Conservation (phyloP, 257 asterid species). For the Scutellaria galericulata region DNA sequence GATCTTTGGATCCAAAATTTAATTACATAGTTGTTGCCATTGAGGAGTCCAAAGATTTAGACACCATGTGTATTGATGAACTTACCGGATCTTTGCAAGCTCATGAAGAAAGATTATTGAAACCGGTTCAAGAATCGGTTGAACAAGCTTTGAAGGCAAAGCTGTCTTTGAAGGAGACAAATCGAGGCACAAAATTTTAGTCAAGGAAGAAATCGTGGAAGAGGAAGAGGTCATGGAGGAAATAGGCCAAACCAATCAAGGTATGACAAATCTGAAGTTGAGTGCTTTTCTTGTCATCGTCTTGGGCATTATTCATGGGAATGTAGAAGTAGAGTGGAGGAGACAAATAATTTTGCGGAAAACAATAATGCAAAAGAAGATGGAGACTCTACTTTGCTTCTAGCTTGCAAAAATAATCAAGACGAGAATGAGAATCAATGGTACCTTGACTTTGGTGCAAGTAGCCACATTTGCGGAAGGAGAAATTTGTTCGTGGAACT, state of each 20-base stretch:
- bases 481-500: not conserved
- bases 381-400: not conserved
- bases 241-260: not conserved
- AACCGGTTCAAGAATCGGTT: not conserved
- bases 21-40: not conserved
- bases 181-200: not conserved
- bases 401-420: conserved; percentile 1
- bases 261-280: no score
- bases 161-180: not conserved
- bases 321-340: not conserved
- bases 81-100: conserved; percentile 12
- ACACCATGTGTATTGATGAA: conserved; percentile 11
- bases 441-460: not conserved
- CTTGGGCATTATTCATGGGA: not conserved
- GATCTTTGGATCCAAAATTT: conserved; percentile 12
- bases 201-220: no score
- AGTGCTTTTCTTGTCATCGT: no score
- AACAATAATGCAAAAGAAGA: not conserved
- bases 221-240: not conserved
- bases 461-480: not conserved
- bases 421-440: not conserved
- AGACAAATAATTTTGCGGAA: not conserved
- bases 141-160: not conserved
- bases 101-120: conserved; percentile 28
- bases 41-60: conserved; percentile 18